Percentiles rank a stretch among this genome's conserved stretches.
Conservation (phyloP, 768 basidiomycete genomes). For the Clavulina sp. region DNA sequence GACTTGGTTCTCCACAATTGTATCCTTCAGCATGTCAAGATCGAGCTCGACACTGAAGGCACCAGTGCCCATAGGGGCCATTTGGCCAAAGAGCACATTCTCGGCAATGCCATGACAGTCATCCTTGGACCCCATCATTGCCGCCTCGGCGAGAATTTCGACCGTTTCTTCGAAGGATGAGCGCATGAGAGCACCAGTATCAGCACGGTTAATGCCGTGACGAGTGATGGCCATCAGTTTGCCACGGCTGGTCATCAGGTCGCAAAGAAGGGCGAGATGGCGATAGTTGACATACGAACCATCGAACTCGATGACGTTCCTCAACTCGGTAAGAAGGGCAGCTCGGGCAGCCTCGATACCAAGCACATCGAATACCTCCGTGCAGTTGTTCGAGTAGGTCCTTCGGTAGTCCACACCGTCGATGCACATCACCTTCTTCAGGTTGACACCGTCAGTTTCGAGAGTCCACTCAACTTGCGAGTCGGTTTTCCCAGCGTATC, state of each 20-base stretch:
- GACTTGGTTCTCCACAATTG: slow-evolving; percentile 88
- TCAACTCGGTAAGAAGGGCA: slow-evolving; percentile 84
- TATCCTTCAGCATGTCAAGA: slow-evolving; percentile 96
- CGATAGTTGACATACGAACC: slow-evolving; percentile 99
- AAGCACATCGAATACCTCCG: slow-evolving; percentile 83
- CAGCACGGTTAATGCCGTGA: slow-evolving; percentile 96
- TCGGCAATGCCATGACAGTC: slow-evolving; percentile 98
- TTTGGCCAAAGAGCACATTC: slow-evolving; percentile 96
- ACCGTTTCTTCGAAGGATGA: slow-evolving; percentile 99
- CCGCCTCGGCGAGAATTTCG: slow-evolving; percentile 97
- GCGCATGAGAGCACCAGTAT: slow-evolving; percentile 96
- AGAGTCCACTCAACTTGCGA: slow-evolving; percentile 85
- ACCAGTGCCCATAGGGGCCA: slow-evolving; percentile 99
- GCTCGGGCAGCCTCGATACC: slow-evolving; percentile 95
- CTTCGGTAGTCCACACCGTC: slow-evolving; percentile 87
- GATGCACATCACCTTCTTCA: slow-evolving; percentile 88
- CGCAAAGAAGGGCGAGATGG: slow-evolving; percentile 89
- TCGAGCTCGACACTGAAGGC: slow-evolving; percentile 91
- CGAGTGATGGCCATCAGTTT: slow-evolving; percentile 95
- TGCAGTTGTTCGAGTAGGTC: slow-evolving; percentile 94
- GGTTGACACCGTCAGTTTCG: slow-evolving; percentile 92
- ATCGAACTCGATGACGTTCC: slow-evolving; percentile 95
- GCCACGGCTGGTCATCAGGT: slow-evolving; percentile 95
- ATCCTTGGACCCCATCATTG: slow-evolving; percentile 93
- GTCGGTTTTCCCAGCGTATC: slow-evolving; percentile 30